Conservation (phyloP, 2,329 filamentous ascomycete species). For the Calycina herbarum region DNA sequence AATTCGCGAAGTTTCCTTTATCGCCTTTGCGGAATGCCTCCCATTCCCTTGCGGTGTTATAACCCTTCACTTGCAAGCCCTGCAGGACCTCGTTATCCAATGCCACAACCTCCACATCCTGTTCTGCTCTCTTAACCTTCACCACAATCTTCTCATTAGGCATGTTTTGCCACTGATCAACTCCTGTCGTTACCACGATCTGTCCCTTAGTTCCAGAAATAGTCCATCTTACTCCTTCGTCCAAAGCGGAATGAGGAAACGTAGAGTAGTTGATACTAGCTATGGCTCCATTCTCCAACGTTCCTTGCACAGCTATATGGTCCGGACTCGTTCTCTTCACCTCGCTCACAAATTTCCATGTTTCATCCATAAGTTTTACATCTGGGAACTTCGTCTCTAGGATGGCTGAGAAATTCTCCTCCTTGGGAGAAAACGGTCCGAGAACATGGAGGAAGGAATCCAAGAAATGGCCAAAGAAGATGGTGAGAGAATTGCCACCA, state of each 20-base stretch:
- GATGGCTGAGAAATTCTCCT: constrained; percentile 27
- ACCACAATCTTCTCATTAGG: background rate
- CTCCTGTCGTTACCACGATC: constrained; percentile 29
- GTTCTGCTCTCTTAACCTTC: constrained; percentile 3
- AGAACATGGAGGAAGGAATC: constrained; percentile 39
- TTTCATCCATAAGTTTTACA: constrained; percentile 25
- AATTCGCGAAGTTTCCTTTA: constrained; percentile 14
- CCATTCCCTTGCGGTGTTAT: constrained; percentile 21
- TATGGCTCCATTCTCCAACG: constrained; percentile 35
- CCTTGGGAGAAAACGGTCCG: constrained; percentile 33
- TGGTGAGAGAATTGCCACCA: constrained; percentile 18
- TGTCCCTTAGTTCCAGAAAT: constrained; percentile 43
- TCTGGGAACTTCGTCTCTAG: constrained; percentile 32
- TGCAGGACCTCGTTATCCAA: constrained; percentile 9
- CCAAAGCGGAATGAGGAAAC: constrained; percentile 26
- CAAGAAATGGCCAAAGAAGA: constrained; percentile 31
- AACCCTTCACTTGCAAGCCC: background rate
- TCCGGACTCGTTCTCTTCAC: constrained; percentile 38
- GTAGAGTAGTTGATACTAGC: constrained; percentile 36
- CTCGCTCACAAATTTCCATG: constrained; percentile 27
- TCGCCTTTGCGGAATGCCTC: constrained; percentile 19
- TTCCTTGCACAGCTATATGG: constrained; percentile 40
- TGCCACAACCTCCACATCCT: constrained; percentile 15
- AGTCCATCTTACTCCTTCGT: constrained; percentile 36
- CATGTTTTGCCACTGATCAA: constrained; percentile 18